Evolutionary conservation across 148 eudicot genomes (phyloP).

Genomic region (Cornus suecica): DNA sequence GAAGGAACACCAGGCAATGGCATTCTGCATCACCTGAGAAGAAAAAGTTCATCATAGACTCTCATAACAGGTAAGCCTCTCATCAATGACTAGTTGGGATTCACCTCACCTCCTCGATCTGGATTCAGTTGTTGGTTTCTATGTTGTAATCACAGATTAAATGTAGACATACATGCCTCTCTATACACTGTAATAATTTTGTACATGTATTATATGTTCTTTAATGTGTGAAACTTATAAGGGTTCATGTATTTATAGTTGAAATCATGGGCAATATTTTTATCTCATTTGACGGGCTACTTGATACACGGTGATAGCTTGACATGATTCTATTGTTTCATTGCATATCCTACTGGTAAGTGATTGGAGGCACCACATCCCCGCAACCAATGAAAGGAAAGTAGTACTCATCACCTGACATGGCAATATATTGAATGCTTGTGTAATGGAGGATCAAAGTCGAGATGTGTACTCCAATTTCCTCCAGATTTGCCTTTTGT

Average conservation of each 20-base stretch:
- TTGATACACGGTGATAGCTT: neutral
- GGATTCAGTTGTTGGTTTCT: slow-evolving; percentile 15
- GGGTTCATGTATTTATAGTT: slow-evolving; percentile 31
- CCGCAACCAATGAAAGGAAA: too few relatives aligned
- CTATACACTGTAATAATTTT: slow-evolving; percentile 58
- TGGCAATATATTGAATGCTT: too few relatives aligned
- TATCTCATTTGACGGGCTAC: neutral
- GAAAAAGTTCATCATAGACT: slow-evolving; percentile 50
- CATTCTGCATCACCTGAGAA: slow-evolving; percentile 68
- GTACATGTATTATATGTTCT: slow-evolving; percentile 49
- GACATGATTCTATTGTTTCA: neutral
- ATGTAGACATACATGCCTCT: neutral
- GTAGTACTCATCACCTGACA: too few relatives aligned
- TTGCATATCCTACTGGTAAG: neutral
- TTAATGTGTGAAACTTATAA: slow-evolving; percentile 36
- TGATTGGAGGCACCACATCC: too few relatives aligned
- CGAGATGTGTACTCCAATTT: too few relatives aligned
- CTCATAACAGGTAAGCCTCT: slow-evolving; percentile 43
- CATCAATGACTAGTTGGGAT: slow-evolving; percentile 28
- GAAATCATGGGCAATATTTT: neutral
- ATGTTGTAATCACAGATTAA: too few relatives aligned
- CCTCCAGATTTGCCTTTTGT: too few relatives aligned
- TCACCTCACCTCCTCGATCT: slow-evolving; percentile 24
- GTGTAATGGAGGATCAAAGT: too few relatives aligned
- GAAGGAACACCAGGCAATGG: slow-evolving; percentile 60